Base-by-base conservation (phyloP, 148 eudicot genomes). In the Linanthus parryae region DNA sequence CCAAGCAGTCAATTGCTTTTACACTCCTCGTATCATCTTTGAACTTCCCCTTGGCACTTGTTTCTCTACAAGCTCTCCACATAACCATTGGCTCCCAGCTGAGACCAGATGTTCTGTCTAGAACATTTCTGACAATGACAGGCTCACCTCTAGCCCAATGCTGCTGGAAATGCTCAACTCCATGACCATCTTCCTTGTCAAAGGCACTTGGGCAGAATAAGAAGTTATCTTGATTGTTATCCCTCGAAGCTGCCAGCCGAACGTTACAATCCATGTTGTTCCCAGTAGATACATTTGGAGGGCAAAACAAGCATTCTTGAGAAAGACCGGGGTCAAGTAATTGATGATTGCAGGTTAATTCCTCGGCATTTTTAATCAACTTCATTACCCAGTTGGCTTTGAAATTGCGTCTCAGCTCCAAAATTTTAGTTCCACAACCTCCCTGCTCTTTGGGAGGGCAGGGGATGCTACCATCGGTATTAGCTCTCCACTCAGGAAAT, bases 371-470 rank as follows among this genome's bases (percentile, higher is more conserved):
- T 35, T 52, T 35, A 26, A 79, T 65, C 57, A 91, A 58, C 16
- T 63, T 47, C 1, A 66, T 55, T 18, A 91, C 66, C 77, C 79
- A 83, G 52, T 83, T 54, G 31, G 81, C 77, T 60, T 74, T 69
- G 24, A 81, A 74, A 35, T 79, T 76, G 48, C 85, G 74, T 64
- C 76, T 68, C 42, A 91, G 66, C 39, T 36, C 74, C 23, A 91
- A 66, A 24, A 44, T 49, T 36, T 72, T 52, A 23, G 62, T 48
- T 42, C 89, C 84, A 71, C 95, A 91, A 49, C 97, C 94, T 41
- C 90, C 94, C 54, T 41, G 68, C 30, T 59, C 77, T 68, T 57
- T 60, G 18, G 81, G 85, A 69, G 95, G 95, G 57, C 98, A 91
- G 27, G 75, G 78, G 48, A 91, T 78, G 60, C 72, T 69, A 2